Conservation (phyloP, 768 basidiomycete species). For the Clathrus columnatus region DNA sequence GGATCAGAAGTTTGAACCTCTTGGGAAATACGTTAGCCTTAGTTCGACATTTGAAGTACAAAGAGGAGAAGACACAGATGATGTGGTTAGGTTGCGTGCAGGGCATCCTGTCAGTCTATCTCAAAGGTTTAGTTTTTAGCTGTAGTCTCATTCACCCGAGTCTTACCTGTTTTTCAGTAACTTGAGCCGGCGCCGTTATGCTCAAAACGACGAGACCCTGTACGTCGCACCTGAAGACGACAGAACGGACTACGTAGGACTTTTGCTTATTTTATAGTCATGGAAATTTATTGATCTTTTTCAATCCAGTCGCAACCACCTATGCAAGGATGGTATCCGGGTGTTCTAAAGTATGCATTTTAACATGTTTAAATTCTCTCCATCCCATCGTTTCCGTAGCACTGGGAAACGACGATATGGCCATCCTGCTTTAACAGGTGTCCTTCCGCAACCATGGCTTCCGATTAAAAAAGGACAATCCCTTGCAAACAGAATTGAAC, state of each 20-base stretch:
- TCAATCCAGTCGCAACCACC: slow-evolving; percentile 79
- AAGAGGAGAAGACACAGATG: slow-evolving; percentile 77
- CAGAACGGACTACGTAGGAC: slow-evolving; percentile 74
- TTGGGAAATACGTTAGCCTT: slow-evolving; percentile 78
- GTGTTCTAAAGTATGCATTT: slow-evolving; percentile 71
- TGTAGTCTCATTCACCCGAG: neutral
- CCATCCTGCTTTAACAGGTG: slow-evolving; percentile 90
- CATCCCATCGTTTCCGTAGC: slow-evolving; percentile 28
- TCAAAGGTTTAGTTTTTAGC: slow-evolving; percentile 53
- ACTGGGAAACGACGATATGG: slow-evolving; percentile 94
- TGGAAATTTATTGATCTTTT: slow-evolving; percentile 9
- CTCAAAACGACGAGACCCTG: slow-evolving; percentile 86
- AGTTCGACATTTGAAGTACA: slow-evolving; percentile 86
- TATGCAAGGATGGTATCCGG: slow-evolving; percentile 90
- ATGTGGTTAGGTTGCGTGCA: slow-evolving; percentile 61
- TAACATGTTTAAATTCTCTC: neutral
- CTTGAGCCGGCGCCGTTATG: slow-evolving; percentile 79
- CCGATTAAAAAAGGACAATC: slow-evolving; percentile 79
- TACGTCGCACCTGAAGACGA: slow-evolving; percentile 95
- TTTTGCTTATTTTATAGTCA: neutral
- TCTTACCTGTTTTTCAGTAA: slow-evolving; percentile 39
- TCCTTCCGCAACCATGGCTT: slow-evolving; percentile 90
- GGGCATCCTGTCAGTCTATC: slow-evolving; percentile 86
- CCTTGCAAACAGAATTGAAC: slow-evolving; percentile 41
- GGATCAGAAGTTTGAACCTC: slow-evolving; percentile 52